These are phyloP conservation scores for Tremella yokohamensis DNA, from an alignment of 768 basidiomycete genomes.

Conservation along the genomic window DNA sequence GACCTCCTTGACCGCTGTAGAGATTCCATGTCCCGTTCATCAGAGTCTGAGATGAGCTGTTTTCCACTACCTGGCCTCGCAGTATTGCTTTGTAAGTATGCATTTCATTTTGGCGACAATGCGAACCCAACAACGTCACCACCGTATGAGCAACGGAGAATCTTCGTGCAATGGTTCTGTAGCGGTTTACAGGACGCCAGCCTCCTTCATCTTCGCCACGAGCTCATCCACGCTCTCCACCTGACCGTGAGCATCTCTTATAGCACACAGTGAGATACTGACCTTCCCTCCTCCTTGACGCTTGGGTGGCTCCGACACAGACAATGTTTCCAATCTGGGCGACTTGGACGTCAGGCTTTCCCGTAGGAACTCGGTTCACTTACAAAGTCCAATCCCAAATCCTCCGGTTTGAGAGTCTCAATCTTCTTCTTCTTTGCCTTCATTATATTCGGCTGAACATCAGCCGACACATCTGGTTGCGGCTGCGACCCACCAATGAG, in stretches of 20 bases:
- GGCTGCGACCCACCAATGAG: constrained; percentile 57
- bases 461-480: constrained; percentile 2
- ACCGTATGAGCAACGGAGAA: no score
- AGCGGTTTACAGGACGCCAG: constrained; percentile 57
- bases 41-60: no score
- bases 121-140: no score
- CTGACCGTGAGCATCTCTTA: constrained; percentile 45
- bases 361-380: constrained; percentile 14
- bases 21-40: no score
- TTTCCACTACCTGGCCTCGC: no score
- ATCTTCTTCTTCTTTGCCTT: constrained; percentile 96
- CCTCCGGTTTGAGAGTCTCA: constrained; percentile 72
- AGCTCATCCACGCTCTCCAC: constrained; percentile 84
- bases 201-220: constrained; percentile 81
- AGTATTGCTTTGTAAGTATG: no score
- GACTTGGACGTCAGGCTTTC: constrained; percentile 46
- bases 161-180: no score
- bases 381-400: constrained; percentile 74
- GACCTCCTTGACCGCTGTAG: no score
- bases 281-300: constrained; percentile 89
- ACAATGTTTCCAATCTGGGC: constrained; percentile 77
- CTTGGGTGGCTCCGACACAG: constrained; percentile 82
- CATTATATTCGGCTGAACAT: constrained; percentile 47
- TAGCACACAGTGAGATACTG: constrained; percentile 18
- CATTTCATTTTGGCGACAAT: no score